These are phyloP conservation scores for Monilinia fructicola DNA, from an alignment of 2,329 filamentous ascomycete genomes.

Conservation along the genomic window DNA sequence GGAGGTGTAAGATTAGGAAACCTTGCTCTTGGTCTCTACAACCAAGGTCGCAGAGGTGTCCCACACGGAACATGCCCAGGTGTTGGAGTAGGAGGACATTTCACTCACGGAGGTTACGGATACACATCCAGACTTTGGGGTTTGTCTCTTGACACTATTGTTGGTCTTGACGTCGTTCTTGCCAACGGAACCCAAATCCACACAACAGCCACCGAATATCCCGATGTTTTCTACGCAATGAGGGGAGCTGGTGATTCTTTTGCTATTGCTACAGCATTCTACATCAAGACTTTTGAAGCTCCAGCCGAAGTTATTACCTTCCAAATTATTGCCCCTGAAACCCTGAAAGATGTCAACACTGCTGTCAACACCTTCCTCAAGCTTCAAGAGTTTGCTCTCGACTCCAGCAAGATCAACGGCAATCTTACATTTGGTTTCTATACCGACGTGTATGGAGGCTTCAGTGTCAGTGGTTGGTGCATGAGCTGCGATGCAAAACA, in stretches of 20 bases:
- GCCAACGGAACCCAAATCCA: constrained; percentile 38
- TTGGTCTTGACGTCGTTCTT: constrained; percentile 50
- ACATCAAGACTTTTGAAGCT: constrained; percentile 41
- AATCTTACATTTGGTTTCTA: constrained; percentile 45
- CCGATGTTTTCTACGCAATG: constrained; percentile 41
- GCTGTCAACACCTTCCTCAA: constrained; percentile 20
- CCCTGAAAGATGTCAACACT: constrained; percentile 26
- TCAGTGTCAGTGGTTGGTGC: constrained; percentile 44
- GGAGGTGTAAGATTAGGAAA: constrained; percentile 48
- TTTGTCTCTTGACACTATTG: constrained; percentile 51
- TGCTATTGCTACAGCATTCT: constrained; percentile 40
- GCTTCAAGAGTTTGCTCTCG: constrained; percentile 16
- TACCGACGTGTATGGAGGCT: constrained; percentile 41
- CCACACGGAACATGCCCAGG: constrained; percentile 48
- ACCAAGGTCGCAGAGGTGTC: constrained; percentile 42
- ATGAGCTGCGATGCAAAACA: constrained; percentile 41
- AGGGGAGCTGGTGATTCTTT: constrained; percentile 42
- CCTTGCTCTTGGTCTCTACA: constrained; percentile 43
- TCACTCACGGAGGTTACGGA: constrained; percentile 49
- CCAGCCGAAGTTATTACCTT: constrained; percentile 38
- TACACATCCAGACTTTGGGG: constrained; percentile 50
- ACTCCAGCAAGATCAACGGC: constrained; percentile 38
- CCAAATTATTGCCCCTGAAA: constrained; percentile 24
- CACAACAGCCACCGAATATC: constrained; percentile 31
- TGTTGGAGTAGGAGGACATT: constrained; percentile 49